Evolutionary conservation across 2,329 filamentous ascomycete species (phyloP).

Genomic region (Talaromyces sp.): DNA sequence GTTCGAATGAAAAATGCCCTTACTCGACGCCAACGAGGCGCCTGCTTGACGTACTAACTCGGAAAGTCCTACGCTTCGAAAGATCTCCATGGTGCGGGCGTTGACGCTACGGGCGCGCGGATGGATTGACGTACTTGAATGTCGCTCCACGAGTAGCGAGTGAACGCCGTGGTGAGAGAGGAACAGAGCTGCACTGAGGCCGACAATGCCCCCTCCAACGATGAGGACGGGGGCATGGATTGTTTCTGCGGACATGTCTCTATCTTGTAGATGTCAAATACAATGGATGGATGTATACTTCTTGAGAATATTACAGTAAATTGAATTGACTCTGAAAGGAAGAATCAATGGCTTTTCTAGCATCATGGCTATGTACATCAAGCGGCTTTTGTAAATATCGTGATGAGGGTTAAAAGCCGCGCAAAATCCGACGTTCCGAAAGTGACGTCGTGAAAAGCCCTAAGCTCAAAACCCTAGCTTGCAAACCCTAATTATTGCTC

Average conservation of each 20-base stretch:
- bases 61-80: slow-evolving; percentile 9
- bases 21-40: neutral
- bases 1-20: slow-evolving; percentile 1
- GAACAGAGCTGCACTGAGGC: slow-evolving; percentile 13
- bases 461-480: neutral
- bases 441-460: neutral
- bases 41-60: slow-evolving; percentile 12
- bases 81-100: slow-evolving; percentile 17
- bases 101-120: slow-evolving; percentile 17
- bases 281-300: neutral
- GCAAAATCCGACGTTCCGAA: neutral
- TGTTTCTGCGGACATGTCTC: slow-evolving; percentile 4
- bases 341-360: no score
- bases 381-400: neutral
- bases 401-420: neutral
- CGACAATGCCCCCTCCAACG: slow-evolving; percentile 14
- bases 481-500: slow-evolving; percentile 1
- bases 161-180: slow-evolving; percentile 9
- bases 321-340: neutral
- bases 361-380: neutral
- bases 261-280: neutral
- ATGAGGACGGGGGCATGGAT: slow-evolving; percentile 12
- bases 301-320: neutral
- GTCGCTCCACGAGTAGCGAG: slow-evolving; percentile 12
- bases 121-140: slow-evolving; percentile 13